Evolutionary conservation across 768 basidiomycete species (phyloP).

Genomic region (Lactarius akahatsu): DNA sequence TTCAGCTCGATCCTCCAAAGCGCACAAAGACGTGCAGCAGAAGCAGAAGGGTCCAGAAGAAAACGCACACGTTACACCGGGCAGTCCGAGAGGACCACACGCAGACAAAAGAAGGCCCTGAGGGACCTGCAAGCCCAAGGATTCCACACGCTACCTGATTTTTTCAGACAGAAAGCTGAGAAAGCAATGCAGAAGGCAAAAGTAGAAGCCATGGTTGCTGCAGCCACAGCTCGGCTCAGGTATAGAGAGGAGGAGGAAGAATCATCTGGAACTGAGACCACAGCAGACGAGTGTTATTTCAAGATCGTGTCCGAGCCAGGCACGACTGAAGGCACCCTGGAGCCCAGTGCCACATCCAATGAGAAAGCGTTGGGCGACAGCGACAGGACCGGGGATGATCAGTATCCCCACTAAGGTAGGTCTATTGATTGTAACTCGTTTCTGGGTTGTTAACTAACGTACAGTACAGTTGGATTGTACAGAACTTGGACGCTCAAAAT

Average conservation of each 20-base stretch:
- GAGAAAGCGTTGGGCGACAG: too few species aligned
- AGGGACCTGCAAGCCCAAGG: not conserved
- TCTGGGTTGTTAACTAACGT: not conserved
- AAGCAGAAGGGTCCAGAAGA: not conserved
- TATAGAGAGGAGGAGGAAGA: not conserved
- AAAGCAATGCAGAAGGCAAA: not conserved
- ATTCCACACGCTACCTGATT: not conserved
- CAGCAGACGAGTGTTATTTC: not conserved
- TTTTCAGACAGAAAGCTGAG: not conserved
- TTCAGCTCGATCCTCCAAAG: not conserved
- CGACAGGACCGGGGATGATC: too few species aligned
- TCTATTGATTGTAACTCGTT: not conserved
- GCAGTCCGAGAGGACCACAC: not conserved
- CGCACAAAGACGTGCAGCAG: not conserved
- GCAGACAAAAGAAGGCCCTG: not conserved
- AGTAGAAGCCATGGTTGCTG: not conserved
- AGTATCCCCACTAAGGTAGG: not conserved
- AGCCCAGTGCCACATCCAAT: not conserved
- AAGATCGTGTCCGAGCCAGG: not conserved
- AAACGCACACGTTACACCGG: not conserved
- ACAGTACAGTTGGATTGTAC: not conserved
- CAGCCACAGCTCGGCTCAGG: not conserved
- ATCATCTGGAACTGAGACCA: not conserved
- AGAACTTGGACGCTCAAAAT: not conserved
- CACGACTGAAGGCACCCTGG: not conserved